Percentiles rank a stretch among this genome's conserved stretches.
These are phyloP conservation scores for Nicotiana undulata DNA, from an alignment of 257 asterid genomes.

Conservation along the genomic window DNA sequence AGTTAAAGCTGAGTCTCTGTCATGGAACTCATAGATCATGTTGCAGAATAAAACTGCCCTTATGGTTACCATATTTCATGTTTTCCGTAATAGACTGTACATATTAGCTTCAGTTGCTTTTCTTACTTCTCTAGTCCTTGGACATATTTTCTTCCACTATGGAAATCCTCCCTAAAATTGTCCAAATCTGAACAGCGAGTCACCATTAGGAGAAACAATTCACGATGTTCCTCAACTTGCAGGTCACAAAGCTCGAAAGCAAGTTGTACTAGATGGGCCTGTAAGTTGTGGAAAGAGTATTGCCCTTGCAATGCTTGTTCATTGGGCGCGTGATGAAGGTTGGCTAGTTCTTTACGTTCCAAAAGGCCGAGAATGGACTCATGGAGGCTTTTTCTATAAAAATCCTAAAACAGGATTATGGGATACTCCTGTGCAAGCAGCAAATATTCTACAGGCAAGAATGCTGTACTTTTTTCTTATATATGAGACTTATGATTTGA, in stretches of 20 bases:
- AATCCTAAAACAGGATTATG: conserved; percentile 66
- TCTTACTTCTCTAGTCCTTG: neutral
- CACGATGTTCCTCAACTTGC: conserved; percentile 17
- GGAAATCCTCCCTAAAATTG: neutral
- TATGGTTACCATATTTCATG: neutral
- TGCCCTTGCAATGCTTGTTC: conserved; percentile 89
- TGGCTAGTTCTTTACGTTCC: conserved; percentile 96
- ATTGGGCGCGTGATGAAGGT: conserved; percentile 97
- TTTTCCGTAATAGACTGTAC: neutral
- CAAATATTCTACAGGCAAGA: conserved; percentile 58
- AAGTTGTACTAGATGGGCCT: conserved; percentile 78
- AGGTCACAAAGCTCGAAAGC: conserved; percentile 69
- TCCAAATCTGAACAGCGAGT: neutral
- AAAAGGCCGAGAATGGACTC: conserved; percentile 86
- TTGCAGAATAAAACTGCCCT: neutral
- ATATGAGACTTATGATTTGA: neutral
- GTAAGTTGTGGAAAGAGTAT: conserved; percentile 90
- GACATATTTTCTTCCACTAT: neutral
- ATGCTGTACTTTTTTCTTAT: neutral
- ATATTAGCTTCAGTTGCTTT: neutral
- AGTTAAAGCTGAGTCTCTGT: neutral
- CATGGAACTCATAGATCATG: neutral
- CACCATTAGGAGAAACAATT: conserved; percentile 11
- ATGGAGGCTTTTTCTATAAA: conserved; percentile 78
- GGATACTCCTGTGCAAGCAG: conserved; percentile 96